Percentiles rank a stretch among this genome's conserved stretches.
These are phyloP conservation scores for Pinus tabuliformis DNA, from an alignment of 75 land plant species.

Conservation along the genomic window DNA sequence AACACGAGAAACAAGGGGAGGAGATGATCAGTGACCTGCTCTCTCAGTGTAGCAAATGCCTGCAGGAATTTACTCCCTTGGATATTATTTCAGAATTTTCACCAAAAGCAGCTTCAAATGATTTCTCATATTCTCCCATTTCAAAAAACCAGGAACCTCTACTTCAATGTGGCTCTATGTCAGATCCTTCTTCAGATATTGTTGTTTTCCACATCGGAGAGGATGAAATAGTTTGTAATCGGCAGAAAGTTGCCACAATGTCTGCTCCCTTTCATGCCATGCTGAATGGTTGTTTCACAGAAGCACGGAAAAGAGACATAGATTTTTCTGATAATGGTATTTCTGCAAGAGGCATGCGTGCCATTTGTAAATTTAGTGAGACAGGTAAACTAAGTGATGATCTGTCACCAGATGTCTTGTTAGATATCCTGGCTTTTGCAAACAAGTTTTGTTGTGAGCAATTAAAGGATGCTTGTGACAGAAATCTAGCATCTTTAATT, in stretches of 20 bases:
- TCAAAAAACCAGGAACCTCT: not conserved
- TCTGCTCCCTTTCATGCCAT: conserved; percentile 89
- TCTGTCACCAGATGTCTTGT: conserved; percentile 55
- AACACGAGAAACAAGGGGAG: conserved; percentile 83
- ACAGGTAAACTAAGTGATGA: conserved; percentile 46
- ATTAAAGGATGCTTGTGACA: conserved; percentile 86
- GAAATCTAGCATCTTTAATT: conserved; percentile 64
- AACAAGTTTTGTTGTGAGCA: conserved; percentile 94
- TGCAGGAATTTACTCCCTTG: conserved; percentile 49
- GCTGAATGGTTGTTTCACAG: conserved; percentile 91
- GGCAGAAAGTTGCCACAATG: conserved; percentile 73
- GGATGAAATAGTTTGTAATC: conserved; percentile 67
- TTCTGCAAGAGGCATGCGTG: conserved; percentile 71
- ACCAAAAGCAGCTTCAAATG: conserved; percentile 16
- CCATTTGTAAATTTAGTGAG: conserved; percentile 64
- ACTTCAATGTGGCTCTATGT: not conserved
- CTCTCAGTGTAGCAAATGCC: conserved; percentile 62
- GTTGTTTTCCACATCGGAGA: conserved; percentile 66
- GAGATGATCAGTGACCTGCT: conserved; percentile 69
- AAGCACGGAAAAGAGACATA: conserved; percentile 64
- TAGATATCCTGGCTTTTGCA: conserved; percentile 86
- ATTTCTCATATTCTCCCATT: not conserved
- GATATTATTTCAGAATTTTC: conserved; percentile 56
- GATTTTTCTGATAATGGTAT: conserved; percentile 85
- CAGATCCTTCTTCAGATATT: not conserved